Percentiles rank a stretch among this genome's conserved stretches.
Evolutionary conservation across 2,329 filamentous ascomycete genomes (phyloP).

Genomic region (Nothopassalora personata): DNA sequence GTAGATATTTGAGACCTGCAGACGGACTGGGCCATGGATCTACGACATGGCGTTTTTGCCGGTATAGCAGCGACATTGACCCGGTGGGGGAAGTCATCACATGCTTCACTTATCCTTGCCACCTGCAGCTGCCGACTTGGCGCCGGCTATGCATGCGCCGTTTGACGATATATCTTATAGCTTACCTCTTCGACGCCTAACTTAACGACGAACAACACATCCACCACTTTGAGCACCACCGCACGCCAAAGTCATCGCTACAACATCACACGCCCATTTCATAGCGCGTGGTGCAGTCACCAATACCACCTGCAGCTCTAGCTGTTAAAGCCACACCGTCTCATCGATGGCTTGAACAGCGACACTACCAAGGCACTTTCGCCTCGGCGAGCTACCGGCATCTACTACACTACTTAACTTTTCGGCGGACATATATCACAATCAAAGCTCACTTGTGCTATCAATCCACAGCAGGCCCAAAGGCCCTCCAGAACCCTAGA

Average conservation of each 20-base stretch:
- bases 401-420: not conserved
- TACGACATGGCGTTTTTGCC: not conserved
- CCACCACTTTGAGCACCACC: too few species aligned
- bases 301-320: too few species aligned
- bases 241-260: too few species aligned
- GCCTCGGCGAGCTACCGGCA: not conserved
- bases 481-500: not conserved
- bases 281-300: too few species aligned
- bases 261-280: too few species aligned
- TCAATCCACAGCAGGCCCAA: not conserved
- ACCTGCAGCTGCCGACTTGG: not conserved
- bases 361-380: not conserved
- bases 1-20: not conserved
- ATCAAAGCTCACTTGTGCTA: not conserved
- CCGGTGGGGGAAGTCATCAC: not conserved
- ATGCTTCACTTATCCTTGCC: not conserved
- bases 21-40: not conserved
- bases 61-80: not conserved
- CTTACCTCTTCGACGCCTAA: not conserved
- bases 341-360: not conserved
- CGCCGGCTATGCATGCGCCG: not conserved
- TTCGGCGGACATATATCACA: not conserved
- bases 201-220: too few species aligned
- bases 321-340: too few species aligned
- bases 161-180: not conserved